These are phyloP conservation scores for Aureobasidium zeae DNA, from an alignment of 2,329 filamentous ascomycete genomes.

Conservation along the genomic window DNA sequence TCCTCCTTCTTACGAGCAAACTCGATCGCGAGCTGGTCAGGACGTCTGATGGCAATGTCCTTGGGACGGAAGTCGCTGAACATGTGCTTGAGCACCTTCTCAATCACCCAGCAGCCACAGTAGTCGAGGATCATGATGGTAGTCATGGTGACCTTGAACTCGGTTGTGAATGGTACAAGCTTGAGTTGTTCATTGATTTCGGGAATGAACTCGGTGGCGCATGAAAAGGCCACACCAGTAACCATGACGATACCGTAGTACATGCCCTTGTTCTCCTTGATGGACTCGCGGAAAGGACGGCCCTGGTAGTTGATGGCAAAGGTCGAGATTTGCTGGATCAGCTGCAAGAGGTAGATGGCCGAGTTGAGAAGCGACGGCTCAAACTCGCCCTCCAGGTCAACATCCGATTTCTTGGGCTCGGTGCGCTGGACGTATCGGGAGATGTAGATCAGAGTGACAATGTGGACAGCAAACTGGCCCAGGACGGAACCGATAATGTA, in stretches of 20 bases:
- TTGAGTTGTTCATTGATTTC: constrained; percentile 91
- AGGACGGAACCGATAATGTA: constrained; percentile 98
- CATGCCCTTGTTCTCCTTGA: constrained; percentile 95
- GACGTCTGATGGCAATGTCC: constrained; percentile 78
- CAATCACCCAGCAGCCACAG: constrained; percentile 74
- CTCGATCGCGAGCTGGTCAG: constrained; percentile 78
- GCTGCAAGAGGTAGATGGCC: constrained; percentile 90
- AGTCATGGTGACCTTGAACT: constrained; percentile 85
- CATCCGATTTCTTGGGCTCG: constrained; percentile 57
- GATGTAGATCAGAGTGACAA: constrained; percentile 87
- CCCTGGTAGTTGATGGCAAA: constrained; percentile 99
- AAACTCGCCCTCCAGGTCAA: constrained; percentile 94
- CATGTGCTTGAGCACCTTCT: constrained; percentile 70
- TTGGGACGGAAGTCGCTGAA: constrained; percentile 91
- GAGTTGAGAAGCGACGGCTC: constrained; percentile 88
- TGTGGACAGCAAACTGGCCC: constrained; percentile 93
- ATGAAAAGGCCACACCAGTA: constrained; percentile 81
- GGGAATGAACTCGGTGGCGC: constrained; percentile 88
- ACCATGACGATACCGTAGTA: constrained; percentile 93
- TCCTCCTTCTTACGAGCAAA: constrained; percentile 52
- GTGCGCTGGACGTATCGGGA: constrained; percentile 77
- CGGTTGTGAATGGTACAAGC: constrained; percentile 76
- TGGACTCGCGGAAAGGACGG: constrained; percentile 90
- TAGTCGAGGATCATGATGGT: constrained; percentile 81
- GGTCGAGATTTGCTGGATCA: constrained; percentile 98